These are phyloP conservation scores for Rhizopus delemar DNA, from an alignment of 371 early-diverging fungal genomes.

Conservation along the genomic window DNA sequence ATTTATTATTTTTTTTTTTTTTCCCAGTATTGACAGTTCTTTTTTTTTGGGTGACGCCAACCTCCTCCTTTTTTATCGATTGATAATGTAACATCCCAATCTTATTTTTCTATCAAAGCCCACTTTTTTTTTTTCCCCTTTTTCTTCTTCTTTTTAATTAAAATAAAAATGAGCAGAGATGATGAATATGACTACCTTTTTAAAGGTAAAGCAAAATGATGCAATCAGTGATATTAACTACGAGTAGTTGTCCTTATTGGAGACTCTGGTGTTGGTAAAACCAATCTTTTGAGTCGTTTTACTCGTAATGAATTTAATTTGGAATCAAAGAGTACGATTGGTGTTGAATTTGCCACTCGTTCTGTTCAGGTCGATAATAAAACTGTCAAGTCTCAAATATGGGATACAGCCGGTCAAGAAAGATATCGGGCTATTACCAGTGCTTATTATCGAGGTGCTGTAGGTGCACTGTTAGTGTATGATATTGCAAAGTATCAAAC, in stretches of 20 bases:
- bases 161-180: conserved; percentile 75
- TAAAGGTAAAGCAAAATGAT: conserved; percentile 67
- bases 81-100: background rate
- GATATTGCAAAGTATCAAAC: conserved; percentile 97
- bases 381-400: conserved; percentile 83
- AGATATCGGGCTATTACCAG: conserved; percentile 79
- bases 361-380: conserved; percentile 94
- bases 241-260: conserved; percentile 97
- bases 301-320: conserved; percentile 96
- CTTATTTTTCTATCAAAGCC: background rate
- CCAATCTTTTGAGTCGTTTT: conserved; percentile 96
- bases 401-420: conserved; percentile 87
- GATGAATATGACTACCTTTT: conserved; percentile 96
- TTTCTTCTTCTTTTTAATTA: conserved; percentile 9
- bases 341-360: conserved; percentile 98
- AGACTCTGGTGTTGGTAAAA: conserved; percentile 99
- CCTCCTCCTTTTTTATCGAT: too few species aligned
- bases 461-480: conserved; percentile 98
- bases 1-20: too few species aligned
- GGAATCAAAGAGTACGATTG: conserved; percentile 98
- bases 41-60: too few species aligned
- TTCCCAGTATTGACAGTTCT: background rate
- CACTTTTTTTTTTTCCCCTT: conserved; percentile 7
- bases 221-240: background rate
- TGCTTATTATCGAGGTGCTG: conserved; percentile 99